phyloP scores from a whole-genome alignment of 345 rosid species.

The Populus simonii region DNA sequence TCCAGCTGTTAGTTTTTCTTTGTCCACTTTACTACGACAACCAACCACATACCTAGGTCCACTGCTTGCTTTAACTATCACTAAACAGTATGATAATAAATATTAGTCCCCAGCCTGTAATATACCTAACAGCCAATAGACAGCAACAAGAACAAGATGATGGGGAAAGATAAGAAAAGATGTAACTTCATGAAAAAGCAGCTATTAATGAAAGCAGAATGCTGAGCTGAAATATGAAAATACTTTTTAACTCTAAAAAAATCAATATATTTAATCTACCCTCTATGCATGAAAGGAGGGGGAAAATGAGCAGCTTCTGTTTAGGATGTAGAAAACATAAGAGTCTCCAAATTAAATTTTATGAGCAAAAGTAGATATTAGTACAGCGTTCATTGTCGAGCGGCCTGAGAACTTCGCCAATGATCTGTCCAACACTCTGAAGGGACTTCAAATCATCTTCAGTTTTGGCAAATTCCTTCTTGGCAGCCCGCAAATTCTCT shows the following conservation, averaged over 20 bases:
- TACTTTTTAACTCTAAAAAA: neutral
- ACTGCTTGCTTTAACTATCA: slow-evolving; percentile 94
- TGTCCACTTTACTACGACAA: slow-evolving; percentile 92
- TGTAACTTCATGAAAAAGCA: neutral
- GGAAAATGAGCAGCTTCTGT: neutral
- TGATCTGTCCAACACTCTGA: slow-evolving; percentile 98
- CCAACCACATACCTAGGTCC: slow-evolving; percentile 98
- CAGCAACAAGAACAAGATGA: neutral
- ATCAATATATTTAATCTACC: neutral
- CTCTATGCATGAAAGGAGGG: neutral
- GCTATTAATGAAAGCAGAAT: neutral
- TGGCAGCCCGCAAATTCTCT: slow-evolving; percentile 71
- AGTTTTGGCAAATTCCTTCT: slow-evolving; percentile 94
- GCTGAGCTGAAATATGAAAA: neutral
- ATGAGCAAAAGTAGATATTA: neutral
- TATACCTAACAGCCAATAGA: neutral
- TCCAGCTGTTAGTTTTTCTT: slow-evolving; percentile 80
- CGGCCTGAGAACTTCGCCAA: slow-evolving; percentile 96
- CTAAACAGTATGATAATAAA: slow-evolving; percentile 30
- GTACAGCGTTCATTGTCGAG: slow-evolving; percentile 93
- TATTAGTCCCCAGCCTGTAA: neutral
- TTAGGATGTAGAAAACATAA: neutral
- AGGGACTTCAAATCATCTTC: slow-evolving; percentile 98
- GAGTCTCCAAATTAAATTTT: neutral
- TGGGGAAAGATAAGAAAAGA: neutral